A percentile compares a stretch with the other conserved stretches of the same genome.
phyloP scores from a whole-genome alignment of 2,329 filamentous ascomycete genomes.

The Parascedosporium putredinis region DNA sequence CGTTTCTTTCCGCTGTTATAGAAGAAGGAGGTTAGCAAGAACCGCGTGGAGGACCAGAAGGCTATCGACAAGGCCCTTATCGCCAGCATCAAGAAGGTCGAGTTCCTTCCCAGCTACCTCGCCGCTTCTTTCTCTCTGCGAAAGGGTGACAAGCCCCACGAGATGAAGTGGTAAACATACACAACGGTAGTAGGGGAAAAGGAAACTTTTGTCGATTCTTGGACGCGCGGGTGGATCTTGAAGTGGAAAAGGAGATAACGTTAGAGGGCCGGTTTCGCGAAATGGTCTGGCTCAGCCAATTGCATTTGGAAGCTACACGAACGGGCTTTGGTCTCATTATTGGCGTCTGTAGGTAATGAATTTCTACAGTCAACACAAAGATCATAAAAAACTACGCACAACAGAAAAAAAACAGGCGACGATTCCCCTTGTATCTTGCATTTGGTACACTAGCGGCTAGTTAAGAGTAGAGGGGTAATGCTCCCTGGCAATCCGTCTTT shows the following conservation, averaged over 20 bases:
- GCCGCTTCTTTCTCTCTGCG: slow-evolving; percentile 93
- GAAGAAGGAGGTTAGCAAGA: slow-evolving; percentile 95
- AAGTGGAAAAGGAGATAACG: slow-evolving; percentile 32
- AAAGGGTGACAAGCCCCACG: slow-evolving; percentile 98
- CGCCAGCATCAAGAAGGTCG: slow-evolving; percentile 96
- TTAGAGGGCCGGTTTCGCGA: slow-evolving; percentile 31
- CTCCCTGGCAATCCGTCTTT: no score
- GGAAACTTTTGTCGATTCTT: slow-evolving; percentile 9
- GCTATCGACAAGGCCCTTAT: slow-evolving; percentile 93
- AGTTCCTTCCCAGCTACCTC: slow-evolving; percentile 88
- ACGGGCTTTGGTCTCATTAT: slow-evolving; percentile 49
- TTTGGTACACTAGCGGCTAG: neutral
- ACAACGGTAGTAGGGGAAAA: slow-evolving; percentile 2
- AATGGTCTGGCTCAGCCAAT: slow-evolving; percentile 50
- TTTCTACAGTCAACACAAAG: slow-evolving; percentile 49
- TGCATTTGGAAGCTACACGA: slow-evolving; percentile 52
- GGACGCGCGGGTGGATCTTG: slow-evolving; percentile 11
- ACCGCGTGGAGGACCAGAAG: slow-evolving; percentile 95
- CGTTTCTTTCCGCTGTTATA: slow-evolving; percentile 30
- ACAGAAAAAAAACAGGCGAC: slow-evolving; percentile 9
- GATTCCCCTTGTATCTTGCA: neutral
- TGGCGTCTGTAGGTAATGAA: slow-evolving; percentile 53
- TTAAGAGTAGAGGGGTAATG: neutral
- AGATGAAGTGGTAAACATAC: slow-evolving; percentile 89
- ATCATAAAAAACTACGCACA: slow-evolving; percentile 35